phyloP scores from a whole-genome alignment of 441 rosid species.

The Sinapis alba region DNA sequence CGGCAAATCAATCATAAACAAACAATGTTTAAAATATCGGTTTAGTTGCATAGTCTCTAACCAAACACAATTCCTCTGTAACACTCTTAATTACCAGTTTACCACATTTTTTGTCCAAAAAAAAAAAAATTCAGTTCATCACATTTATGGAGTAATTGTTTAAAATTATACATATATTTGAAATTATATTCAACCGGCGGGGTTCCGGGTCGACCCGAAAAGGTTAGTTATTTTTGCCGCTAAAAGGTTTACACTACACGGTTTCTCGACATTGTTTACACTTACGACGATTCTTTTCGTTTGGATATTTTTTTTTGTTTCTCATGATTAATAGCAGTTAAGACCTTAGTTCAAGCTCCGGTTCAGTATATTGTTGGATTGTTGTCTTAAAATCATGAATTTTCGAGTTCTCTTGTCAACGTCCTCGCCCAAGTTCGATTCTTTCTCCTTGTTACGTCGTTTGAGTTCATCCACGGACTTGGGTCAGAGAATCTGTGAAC shows the following conservation, averaged over 20 bases:
- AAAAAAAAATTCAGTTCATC: no score
- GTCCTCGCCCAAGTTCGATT: slow-evolving; percentile 31
- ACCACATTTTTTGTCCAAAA: no score
- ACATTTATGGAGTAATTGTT: no score
- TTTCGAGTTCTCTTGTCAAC: slow-evolving; percentile 33
- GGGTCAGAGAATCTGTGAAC: background rate
- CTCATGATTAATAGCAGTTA: slow-evolving; percentile 19
- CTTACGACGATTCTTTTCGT: slow-evolving; percentile 22
- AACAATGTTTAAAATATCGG: background rate
- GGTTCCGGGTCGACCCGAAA: background rate
- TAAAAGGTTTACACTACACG: background rate
- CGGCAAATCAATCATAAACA: background rate
- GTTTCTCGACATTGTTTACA: slow-evolving; percentile 24
- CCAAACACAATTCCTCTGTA: background rate
- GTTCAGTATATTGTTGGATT: slow-evolving; percentile 6
- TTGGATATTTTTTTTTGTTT: background rate
- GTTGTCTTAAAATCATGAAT: slow-evolving; percentile 41
- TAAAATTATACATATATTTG: background rate
- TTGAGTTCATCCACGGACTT: slow-evolving; percentile 39
- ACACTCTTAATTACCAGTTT: no score
- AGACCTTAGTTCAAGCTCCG: slow-evolving; percentile 5
- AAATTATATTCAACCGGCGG: background rate
- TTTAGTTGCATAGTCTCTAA: no score
- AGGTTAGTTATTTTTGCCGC: background rate
- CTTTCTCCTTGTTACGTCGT: slow-evolving; percentile 35